These are phyloP conservation scores for Trypethelium eluteriae DNA, from an alignment of 495 filamentous ascomycete genomes.

Conservation along the genomic window DNA sequence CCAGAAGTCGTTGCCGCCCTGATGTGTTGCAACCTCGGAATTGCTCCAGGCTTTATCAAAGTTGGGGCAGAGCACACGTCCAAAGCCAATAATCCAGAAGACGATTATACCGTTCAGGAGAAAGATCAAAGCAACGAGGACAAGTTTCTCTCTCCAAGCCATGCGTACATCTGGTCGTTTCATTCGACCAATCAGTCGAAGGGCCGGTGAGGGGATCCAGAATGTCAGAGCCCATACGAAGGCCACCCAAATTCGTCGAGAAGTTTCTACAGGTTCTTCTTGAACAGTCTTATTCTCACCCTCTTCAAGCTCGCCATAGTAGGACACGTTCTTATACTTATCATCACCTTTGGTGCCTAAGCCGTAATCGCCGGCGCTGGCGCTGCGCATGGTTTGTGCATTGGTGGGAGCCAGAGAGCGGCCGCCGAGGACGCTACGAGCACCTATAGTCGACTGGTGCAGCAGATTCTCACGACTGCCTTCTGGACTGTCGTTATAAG, in stretches of 20 bases:
- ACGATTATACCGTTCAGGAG: slow-evolving; percentile 76
- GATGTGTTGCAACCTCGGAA: slow-evolving; percentile 63
- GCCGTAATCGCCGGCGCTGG: slow-evolving; percentile 67
- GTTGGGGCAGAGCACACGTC: slow-evolving; percentile 78
- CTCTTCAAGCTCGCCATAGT: slow-evolving; percentile 61
- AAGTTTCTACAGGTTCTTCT: slow-evolving; percentile 52
- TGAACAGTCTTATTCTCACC: slow-evolving; percentile 69
- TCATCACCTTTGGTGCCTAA: slow-evolving; percentile 80
- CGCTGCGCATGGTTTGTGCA: slow-evolving; percentile 50
- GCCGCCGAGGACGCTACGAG: slow-evolving; percentile 51
- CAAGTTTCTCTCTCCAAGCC: slow-evolving; percentile 93
- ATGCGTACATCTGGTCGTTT: slow-evolving; percentile 93
- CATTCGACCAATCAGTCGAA: slow-evolving; percentile 84
- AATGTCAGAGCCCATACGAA: slow-evolving; percentile 83
- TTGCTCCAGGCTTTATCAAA: slow-evolving; percentile 82
- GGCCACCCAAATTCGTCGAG: slow-evolving; percentile 68
- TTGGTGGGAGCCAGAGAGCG: slow-evolving; percentile 67
- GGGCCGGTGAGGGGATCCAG: slow-evolving; percentile 84
- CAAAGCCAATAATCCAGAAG: slow-evolving; percentile 89
- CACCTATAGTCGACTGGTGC: slow-evolving; percentile 50
- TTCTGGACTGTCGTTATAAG: slow-evolving; percentile 54
- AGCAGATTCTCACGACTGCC: slow-evolving; percentile 66
- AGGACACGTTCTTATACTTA: slow-evolving; percentile 57
- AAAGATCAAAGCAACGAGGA: slow-evolving; percentile 71
- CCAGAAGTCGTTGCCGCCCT: slow-evolving; percentile 68